A percentile compares a stretch with the other conserved stretches of the same genome.
Conservation (phyloP, 2,329 filamentous ascomycete species). For the Lachnellula hyalina region DNA sequence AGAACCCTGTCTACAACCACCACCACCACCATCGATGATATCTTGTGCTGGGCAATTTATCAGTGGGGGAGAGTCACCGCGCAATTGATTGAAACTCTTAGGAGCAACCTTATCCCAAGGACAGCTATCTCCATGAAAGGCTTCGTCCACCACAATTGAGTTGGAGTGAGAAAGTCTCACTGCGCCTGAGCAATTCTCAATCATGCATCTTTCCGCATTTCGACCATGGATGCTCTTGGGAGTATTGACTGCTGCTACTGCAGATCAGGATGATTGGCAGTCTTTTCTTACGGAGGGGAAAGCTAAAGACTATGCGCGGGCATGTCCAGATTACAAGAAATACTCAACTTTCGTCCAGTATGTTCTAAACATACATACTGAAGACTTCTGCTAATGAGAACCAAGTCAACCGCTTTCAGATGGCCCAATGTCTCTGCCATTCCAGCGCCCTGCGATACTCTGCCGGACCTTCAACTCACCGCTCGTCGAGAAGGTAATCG, state of each 20-base stretch:
- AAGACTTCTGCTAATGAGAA: conserved; percentile 12
- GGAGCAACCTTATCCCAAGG: not conserved
- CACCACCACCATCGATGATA: not conserved
- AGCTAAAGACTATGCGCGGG: conserved; percentile 16
- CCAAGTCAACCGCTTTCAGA: conserved; percentile 69
- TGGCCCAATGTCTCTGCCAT: conserved; percentile 75
- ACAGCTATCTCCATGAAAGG: not conserved
- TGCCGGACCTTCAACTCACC: conserved; percentile 89
- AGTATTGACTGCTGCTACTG: conserved; percentile 1
- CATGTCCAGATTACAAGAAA: conserved; percentile 33
- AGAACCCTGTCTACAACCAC: not conserved
- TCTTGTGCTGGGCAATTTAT: not conserved
- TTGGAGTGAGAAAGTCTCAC: not conserved
- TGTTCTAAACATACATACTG: not conserved
- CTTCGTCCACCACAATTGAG: not conserved
- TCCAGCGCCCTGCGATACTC: conserved; percentile 71
- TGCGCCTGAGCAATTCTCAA: not conserved
- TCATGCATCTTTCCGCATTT: conserved; percentile 1
- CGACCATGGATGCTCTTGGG: conserved; percentile 15
- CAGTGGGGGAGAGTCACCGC: not conserved
- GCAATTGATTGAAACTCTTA: not conserved
- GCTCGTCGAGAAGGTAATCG: conserved; percentile 81
- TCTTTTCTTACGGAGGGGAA: conserved; percentile 3
- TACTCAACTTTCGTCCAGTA: conserved; percentile 29
- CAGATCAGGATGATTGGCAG: conserved; percentile 1